These are phyloP conservation scores for Cadophora gregata DNA, from an alignment of 2,329 filamentous ascomycete species.

Conservation along the genomic window DNA sequence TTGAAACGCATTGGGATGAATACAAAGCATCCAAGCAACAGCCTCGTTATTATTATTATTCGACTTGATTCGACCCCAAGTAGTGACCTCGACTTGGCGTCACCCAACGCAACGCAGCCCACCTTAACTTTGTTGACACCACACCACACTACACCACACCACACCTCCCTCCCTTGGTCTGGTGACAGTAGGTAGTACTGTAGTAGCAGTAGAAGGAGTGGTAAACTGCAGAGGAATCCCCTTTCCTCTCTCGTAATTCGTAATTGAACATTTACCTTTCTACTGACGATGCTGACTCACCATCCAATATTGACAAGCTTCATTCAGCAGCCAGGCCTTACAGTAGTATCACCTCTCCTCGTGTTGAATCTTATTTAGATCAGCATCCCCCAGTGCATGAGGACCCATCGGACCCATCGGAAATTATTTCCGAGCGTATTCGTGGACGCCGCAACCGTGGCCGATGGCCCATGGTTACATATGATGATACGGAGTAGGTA, in stretches of 20 bases:
- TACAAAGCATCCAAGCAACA: background rate
- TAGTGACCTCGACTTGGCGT: too few relatives aligned
- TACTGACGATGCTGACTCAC: background rate
- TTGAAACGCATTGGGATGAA: constrained; percentile 28
- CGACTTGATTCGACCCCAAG: too few relatives aligned
- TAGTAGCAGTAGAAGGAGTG: background rate
- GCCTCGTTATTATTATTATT: too few relatives aligned
- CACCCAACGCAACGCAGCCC: background rate
- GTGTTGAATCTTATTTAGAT: constrained; percentile 19
- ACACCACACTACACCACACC: background rate
- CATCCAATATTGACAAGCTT: background rate
- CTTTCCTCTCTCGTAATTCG: background rate
- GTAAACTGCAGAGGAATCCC: background rate
- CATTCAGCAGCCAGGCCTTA: constrained; percentile 2
- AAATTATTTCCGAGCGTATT: constrained; percentile 15
- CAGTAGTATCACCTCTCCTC: background rate
- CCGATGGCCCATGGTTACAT: background rate
- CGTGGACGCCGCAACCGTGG: constrained; percentile 17
- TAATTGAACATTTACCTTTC: background rate
- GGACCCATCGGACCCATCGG: constrained; percentile 11
- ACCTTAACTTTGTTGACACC: constrained; percentile 1
- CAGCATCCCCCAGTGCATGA: background rate
- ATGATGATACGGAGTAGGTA: background rate
- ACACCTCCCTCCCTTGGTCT: background rate
- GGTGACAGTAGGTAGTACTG: background rate